Percentiles rank a stretch among this genome's conserved stretches.
These are phyloP conservation scores for Protea cynaroides DNA, from an alignment of 164 flowering plant genomes.

Conservation along the genomic window DNA sequence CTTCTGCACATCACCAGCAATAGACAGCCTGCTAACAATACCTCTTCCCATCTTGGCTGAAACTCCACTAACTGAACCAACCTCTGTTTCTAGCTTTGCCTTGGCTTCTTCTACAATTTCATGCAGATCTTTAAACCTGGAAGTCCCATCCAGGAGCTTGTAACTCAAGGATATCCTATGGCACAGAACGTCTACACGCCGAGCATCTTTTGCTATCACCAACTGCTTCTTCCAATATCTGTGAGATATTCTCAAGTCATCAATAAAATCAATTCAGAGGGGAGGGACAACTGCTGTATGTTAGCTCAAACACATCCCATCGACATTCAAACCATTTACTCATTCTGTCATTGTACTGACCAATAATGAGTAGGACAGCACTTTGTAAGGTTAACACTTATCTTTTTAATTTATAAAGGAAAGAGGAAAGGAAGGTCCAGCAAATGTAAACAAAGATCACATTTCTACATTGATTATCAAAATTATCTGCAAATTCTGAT, in stretches of 20 bases:
- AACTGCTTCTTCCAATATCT: slow-evolving; percentile 96
- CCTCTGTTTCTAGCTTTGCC: slow-evolving; percentile 78
- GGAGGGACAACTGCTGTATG: neutral
- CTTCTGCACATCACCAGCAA: slow-evolving; percentile 73
- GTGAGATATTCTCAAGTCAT: slow-evolving; percentile 15
- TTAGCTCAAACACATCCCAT: neutral
- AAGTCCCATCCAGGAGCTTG: slow-evolving; percentile 84
- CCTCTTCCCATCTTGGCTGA: slow-evolving; percentile 85
- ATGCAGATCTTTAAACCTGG: slow-evolving; percentile 69
- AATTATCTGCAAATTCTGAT: too few relatives aligned
- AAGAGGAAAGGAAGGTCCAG: too few relatives aligned
- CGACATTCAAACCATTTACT: neutral
- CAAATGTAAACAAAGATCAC: too few relatives aligned
- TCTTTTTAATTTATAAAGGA: too few relatives aligned
- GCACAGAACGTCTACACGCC: slow-evolving; percentile 85
- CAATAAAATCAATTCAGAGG: slow-evolving; percentile 14
- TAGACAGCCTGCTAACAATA: slow-evolving; percentile 88
- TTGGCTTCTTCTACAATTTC: slow-evolving; percentile 65
- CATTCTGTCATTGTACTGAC: neutral
- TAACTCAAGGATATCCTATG: slow-evolving; percentile 80
- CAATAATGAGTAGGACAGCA: neutral
- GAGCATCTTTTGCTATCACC: slow-evolving; percentile 79
- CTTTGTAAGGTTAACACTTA: too few relatives aligned
- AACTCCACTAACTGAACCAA: slow-evolving; percentile 73
- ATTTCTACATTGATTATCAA: too few relatives aligned